Conservation (phyloP, 352 stramenopile genomes). For the Aphanomyces astaci region DNA sequence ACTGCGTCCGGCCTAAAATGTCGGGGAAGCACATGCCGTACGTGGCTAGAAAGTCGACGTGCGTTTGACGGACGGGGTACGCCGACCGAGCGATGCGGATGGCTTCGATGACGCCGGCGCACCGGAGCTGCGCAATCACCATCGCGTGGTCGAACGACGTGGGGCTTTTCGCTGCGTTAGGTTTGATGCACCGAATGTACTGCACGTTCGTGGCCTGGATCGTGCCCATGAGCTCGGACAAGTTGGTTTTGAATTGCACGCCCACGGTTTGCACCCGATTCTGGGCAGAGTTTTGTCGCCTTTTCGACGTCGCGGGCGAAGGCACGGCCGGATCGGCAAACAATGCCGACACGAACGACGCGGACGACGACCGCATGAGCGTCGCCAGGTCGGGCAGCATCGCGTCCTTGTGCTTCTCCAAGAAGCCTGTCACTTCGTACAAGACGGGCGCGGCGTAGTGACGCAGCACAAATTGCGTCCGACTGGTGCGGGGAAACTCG, state of each 20-base stretch:
- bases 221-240: conserved; percentile 89
- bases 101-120: conserved; percentile 97
- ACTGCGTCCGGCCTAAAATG: neutral
- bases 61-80: conserved; percentile 93
- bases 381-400: conserved; percentile 90
- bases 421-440: conserved; percentile 89
- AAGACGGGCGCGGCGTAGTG: conserved; percentile 91
- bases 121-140: conserved; percentile 93
- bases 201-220: conserved; percentile 94
- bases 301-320: neutral
- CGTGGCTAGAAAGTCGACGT: conserved; percentile 74
- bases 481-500: conserved; percentile 65
- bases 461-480: conserved; percentile 86
- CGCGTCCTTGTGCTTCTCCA: conserved; percentile 94
- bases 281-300: too few relatives aligned
- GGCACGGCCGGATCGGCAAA: conserved; percentile 33
- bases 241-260: conserved; percentile 84
- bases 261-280: conserved; percentile 57
- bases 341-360: conserved; percentile 44
- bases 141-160: conserved; percentile 82
- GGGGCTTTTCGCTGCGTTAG: conserved; percentile 93
- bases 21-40: conserved; percentile 44
- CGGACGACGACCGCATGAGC: conserved; percentile 60
- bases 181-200: conserved; percentile 99
- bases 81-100: conserved; percentile 96